Percentiles rank a stretch among this genome's conserved stretches.
Evolutionary conservation across 495 filamentous ascomycete species (phyloP).

Genomic region (Acidiella bohemica): DNA sequence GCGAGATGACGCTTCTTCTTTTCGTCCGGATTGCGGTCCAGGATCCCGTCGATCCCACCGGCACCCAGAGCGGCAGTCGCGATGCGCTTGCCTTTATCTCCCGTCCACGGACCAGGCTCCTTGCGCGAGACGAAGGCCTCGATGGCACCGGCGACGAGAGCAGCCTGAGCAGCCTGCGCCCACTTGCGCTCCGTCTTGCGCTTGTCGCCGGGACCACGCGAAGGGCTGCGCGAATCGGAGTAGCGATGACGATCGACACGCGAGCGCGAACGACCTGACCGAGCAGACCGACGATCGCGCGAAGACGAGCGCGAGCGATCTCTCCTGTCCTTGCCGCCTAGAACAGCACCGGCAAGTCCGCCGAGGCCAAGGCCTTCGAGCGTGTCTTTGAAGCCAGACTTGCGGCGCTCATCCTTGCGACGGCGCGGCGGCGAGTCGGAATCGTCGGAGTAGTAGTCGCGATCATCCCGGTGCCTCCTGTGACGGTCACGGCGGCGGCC

Average conservation of each 20-base stretch:
- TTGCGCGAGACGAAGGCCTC: constrained; percentile 82
- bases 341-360: constrained; percentile 27
- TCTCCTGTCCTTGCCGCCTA: constrained; percentile 22
- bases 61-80: constrained; percentile 76
- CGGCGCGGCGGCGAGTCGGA: constrained; percentile 24
- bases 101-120: constrained; percentile 69
- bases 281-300: constrained; percentile 2
- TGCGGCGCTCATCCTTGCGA: constrained; percentile 26
- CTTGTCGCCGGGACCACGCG: constrained; percentile 34
- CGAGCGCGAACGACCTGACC: constrained; percentile 36
- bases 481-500: constrained; percentile 14
- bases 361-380: constrained; percentile 30
- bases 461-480: constrained; percentile 15
- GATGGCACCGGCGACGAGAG: constrained; percentile 68
- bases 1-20: constrained; percentile 53
- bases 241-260: constrained; percentile 8
- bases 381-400: constrained; percentile 28
- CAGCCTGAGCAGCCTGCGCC: constrained; percentile 74
- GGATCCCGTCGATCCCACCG: constrained; percentile 66
- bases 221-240: constrained; percentile 20
- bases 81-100: constrained; percentile 74
- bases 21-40: constrained; percentile 59
- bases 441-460: constrained; percentile 23
- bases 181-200: constrained; percentile 50
- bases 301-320: constrained; percentile 10